Conservation (phyloP, 805 yeast species). For the Lipomyces yamanashiensis region DNA sequence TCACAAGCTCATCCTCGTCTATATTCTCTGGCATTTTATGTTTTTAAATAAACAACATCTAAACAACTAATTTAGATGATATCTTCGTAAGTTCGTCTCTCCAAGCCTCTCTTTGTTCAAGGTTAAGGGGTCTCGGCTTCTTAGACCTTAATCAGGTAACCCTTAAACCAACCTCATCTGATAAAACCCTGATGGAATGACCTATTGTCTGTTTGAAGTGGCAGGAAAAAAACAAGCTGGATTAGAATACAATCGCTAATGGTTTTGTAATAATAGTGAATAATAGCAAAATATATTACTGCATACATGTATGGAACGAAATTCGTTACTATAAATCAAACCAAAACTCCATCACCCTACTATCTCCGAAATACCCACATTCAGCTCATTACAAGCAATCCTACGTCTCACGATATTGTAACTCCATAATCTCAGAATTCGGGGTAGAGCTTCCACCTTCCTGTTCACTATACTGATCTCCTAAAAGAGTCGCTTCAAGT, state of each 20-base stretch:
- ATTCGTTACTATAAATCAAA: background rate
- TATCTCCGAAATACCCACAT: background rate
- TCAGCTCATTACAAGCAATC: background rate
- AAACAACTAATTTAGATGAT: background rate
- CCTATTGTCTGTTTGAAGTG: too few species aligned
- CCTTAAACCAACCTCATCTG: too few species aligned
- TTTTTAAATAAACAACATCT: too few species aligned
- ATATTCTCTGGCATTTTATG: background rate
- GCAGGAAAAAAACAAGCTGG: too few species aligned
- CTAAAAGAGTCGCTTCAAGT: background rate
- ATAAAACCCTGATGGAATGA: too few species aligned
- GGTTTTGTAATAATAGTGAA: too few species aligned
- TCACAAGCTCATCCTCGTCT: conserved; percentile 31
- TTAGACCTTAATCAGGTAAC: too few species aligned
- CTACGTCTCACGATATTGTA: background rate
- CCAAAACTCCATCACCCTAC: background rate
- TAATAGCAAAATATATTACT: too few species aligned
- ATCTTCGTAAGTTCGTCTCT: background rate
- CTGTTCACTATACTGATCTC: background rate
- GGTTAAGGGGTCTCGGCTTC: too few species aligned
- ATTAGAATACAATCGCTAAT: too few species aligned
- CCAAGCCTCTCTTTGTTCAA: background rate
- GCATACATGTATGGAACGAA: too few species aligned
- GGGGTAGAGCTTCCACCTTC: background rate
- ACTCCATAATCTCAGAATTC: conserved; percentile 1